phyloP scores from a whole-genome alignment of 352 stramenopile species.

The Pythium rishiriense region DNA sequence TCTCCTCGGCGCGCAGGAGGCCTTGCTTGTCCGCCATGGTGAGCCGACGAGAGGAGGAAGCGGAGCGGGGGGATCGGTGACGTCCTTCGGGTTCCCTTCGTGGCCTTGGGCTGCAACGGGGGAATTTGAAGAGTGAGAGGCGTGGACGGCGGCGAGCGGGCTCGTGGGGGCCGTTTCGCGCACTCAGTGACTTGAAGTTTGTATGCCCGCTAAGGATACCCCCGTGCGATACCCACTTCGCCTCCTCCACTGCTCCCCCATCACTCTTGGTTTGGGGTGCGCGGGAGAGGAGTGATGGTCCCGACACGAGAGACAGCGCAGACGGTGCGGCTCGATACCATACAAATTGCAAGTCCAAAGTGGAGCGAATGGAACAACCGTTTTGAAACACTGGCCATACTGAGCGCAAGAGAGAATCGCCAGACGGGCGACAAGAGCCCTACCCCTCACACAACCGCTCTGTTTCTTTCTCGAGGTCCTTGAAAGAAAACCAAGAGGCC shows the following conservation, averaged over 20 bases:
- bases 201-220: constrained; percentile 7
- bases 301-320: constrained; percentile 3
- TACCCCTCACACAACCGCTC: constrained; percentile 22
- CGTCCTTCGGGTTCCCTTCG: not conserved
- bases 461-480: constrained; percentile 8
- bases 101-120: not conserved
- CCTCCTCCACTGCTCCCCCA: not conserved
- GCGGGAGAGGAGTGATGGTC: constrained; percentile 13
- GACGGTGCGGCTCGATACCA: not conserved
- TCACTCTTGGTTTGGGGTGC: not conserved
- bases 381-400: constrained; percentile 6
- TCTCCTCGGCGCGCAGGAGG: constrained; percentile 39
- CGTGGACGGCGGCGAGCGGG: not conserved
- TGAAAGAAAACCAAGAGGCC: constrained; percentile 1
- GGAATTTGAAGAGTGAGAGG: constrained; percentile 23
- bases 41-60: not conserved
- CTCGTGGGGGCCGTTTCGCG: not conserved
- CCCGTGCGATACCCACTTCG: no score
- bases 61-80: not conserved
- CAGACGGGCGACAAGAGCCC: constrained; percentile 4
- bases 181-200: constrained; percentile 11
- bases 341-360: constrained; percentile 1
- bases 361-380: constrained; percentile 12
- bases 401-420: not conserved
- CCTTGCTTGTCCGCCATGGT: constrained; percentile 32